These are phyloP conservation scores for Alternaria arbusti DNA, from an alignment of 2,329 filamentous ascomycete species.

Conservation along the genomic window DNA sequence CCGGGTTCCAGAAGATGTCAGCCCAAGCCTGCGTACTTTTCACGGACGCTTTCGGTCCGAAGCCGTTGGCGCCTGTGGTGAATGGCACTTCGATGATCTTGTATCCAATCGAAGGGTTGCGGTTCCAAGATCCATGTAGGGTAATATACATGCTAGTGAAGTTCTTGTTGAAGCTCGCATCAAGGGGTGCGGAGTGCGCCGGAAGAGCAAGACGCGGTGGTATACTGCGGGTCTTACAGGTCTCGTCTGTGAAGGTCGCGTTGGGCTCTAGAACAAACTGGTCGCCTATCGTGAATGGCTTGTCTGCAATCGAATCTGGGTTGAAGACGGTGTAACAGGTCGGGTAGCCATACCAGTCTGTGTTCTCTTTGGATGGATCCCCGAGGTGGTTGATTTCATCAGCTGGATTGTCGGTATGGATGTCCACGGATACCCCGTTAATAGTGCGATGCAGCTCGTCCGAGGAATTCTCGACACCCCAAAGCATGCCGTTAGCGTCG, in stretches of 20 bases:
- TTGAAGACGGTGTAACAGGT: conserved; percentile 69
- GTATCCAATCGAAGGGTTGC: conserved; percentile 27
- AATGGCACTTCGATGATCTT: conserved; percentile 36
- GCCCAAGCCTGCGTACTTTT: conserved; percentile 22
- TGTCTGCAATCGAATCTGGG: conserved; percentile 30
- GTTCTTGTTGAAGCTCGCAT: conserved; percentile 32
- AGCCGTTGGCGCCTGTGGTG: conserved; percentile 12
- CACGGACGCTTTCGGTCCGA: conserved; percentile 12
- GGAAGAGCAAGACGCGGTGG: conserved; percentile 27
- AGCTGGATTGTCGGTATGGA: conserved; percentile 71
- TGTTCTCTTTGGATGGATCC: conserved; percentile 51
- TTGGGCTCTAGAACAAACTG: conserved; percentile 43
- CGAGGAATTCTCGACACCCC: conserved; percentile 70
- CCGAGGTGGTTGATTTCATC: conserved; percentile 76
- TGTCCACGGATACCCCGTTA: conserved; percentile 57
- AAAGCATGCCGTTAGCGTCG: conserved; percentile 39
- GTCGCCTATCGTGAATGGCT: conserved; percentile 30
- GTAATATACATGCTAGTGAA: conserved; percentile 35
- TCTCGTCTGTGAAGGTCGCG: conserved; percentile 32
- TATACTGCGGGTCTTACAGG: conserved; percentile 25
- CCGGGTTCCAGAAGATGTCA: conserved; percentile 33
- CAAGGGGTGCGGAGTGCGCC: conserved; percentile 38
- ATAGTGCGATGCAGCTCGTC: conserved; percentile 66
- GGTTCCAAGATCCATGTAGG: conserved; percentile 40
- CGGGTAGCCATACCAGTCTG: conserved; percentile 71